Base-by-base conservation (phyloP, 2,329 filamentous ascomycete species). In the Escovopsis sp. region DNA sequence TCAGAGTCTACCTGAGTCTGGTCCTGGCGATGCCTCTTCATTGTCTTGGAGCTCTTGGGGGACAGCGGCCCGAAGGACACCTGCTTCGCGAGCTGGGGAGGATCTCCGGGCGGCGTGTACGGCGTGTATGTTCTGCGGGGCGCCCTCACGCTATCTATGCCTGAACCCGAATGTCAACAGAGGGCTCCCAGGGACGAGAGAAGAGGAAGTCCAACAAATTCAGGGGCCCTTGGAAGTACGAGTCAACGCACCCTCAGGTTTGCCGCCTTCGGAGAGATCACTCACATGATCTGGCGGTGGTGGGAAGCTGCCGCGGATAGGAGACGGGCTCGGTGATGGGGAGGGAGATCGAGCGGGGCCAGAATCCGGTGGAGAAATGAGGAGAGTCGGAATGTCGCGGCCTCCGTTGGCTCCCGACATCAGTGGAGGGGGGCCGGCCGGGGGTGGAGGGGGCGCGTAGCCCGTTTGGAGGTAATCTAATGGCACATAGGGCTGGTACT, bases 31-130 rank as follows among this genome's bases (percentile, higher is more conserved):
- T 66, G 65, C 18, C 54, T 49, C 15, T 55, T 50, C 45, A 68
- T 60, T 0, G 64, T 66, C 36, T 50, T 57, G 0, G 60, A 60
- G 13, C 64, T 68, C 35, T 63, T 59, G 1, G 66, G 66, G 3
- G 66, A 70, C 28, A 70, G 46, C 1, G 66, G 66, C 3, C 60
- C 56, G 36, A 68, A 70, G 2, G 52, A 44, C 1, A 70, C 64
- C 1, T 61, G 60, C 40, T 66, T 66, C 16, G 53, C 39, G 10
- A 34, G 32, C 25, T 33, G 17, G 17, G 32, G 18, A 17, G 32
- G 7, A 2, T 25, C 21, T 25, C 21, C 7, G 14, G 9, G 15
- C 28, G 28, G 17, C 8, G 28, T 31, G 28, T 31, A n/a, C 27
- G 31, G 17, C 31, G 31, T 19, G 33, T 39, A 32, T 31, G 21